Percentiles rank a stretch among this genome's conserved stretches.
Evolutionary conservation across 2,329 filamentous ascomycete species (phyloP).

Genomic region (Fusarium sp.): DNA sequence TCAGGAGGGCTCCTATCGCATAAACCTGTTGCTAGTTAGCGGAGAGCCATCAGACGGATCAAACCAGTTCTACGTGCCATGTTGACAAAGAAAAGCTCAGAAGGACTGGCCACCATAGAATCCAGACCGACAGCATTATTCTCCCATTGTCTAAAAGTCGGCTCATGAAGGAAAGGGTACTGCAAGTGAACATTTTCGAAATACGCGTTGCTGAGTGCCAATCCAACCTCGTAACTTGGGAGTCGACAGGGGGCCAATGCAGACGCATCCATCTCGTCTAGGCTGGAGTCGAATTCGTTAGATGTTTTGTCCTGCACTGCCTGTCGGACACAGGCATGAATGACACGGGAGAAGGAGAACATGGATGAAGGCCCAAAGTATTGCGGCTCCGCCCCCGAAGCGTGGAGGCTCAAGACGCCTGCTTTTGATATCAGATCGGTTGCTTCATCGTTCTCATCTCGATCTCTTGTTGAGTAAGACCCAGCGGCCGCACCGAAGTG

Average conservation of each 20-base stretch:
- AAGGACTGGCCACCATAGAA: not conserved
- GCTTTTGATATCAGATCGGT: slow-evolving; percentile 30
- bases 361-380: slow-evolving; percentile 46
- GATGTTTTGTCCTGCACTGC: not conserved
- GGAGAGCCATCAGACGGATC: no score
- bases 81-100: slow-evolving; percentile 12
- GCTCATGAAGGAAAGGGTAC: slow-evolving; percentile 22
- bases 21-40: not conserved
- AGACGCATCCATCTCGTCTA: not conserved
- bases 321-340: slow-evolving; percentile 12
- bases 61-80: not conserved
- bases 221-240: not conserved
- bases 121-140: not conserved
- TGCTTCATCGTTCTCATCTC: not conserved
- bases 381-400: slow-evolving; percentile 35
- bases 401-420: slow-evolving; percentile 33
- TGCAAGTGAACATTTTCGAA: slow-evolving; percentile 26
- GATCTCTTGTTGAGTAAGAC: not conserved
- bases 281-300: not conserved
- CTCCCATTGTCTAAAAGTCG: slow-evolving; percentile 20
- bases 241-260: not conserved
- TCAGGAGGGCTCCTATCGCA: slow-evolving; percentile 11
- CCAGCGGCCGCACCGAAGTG: not conserved
- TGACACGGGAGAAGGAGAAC: slow-evolving; percentile 44
- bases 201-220: slow-evolving; percentile 7